These are phyloP conservation scores for Trametes coccinea DNA, from an alignment of 768 basidiomycete species.

Conservation along the genomic window DNA sequence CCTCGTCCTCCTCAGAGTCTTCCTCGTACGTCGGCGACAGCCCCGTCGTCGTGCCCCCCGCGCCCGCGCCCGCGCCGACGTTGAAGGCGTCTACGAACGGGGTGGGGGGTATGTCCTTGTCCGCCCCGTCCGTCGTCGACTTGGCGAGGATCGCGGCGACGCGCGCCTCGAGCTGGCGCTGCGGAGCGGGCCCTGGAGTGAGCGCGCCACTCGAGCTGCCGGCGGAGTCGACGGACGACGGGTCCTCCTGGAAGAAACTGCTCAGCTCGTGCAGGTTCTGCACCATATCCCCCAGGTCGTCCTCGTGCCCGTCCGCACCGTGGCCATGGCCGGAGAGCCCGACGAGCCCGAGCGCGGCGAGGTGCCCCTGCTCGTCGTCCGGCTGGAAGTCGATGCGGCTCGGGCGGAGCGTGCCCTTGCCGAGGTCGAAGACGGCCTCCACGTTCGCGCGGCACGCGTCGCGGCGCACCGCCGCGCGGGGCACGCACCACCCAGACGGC, in stretches of 20 bases:
- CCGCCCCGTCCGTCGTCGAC: slow-evolving; percentile 52
- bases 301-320: slow-evolving; percentile 35
- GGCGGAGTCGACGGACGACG: background rate
- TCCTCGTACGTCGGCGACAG: slow-evolving; percentile 31
- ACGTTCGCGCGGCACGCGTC: slow-evolving; percentile 74
- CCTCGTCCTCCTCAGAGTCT: slow-evolving; percentile 35
- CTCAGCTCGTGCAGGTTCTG: slow-evolving; percentile 77
- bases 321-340: too few species aligned
- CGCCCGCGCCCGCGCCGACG: slow-evolving; percentile 33
- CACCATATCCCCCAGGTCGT: slow-evolving; percentile 76
- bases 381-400: slow-evolving; percentile 75
- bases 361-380: slow-evolving; percentile 44
- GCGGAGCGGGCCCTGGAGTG: slow-evolving; percentile 23
- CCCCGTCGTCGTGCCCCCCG: background rate
- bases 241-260: slow-evolving; percentile 64
- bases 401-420: slow-evolving; percentile 68
- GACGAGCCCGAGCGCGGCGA: slow-evolving; percentile 16
- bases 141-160: slow-evolving; percentile 83
- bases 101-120: slow-evolving; percentile 66
- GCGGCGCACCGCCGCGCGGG: slow-evolving; percentile 61
- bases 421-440: slow-evolving; percentile 83
- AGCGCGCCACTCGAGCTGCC: background rate
- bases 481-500: slow-evolving; percentile 86
- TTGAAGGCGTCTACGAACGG: slow-evolving; percentile 78
- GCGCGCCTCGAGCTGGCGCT: slow-evolving; percentile 59